A percentile compares a stretch with the other conserved stretches of the same genome.
Evolutionary conservation across 805 yeast species (phyloP).

Genomic region (Tetrapisispora arboricola): DNA sequence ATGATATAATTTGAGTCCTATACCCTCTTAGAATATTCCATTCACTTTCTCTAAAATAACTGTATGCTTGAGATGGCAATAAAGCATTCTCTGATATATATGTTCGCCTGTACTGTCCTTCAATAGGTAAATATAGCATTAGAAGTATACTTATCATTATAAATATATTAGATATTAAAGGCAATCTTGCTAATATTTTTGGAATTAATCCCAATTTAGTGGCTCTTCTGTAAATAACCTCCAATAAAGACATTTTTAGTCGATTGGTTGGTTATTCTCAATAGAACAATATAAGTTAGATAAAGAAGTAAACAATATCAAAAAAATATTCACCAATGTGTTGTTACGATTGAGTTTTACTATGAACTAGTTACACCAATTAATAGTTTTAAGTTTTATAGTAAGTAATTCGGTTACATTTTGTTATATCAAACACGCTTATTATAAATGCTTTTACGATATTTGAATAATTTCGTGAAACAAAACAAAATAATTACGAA

Average conservation of each 20-base stretch:
- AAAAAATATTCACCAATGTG: too few relatives aligned
- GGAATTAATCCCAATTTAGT: constrained; percentile 39
- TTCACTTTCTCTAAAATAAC: constrained; percentile 86
- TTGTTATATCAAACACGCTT: too few relatives aligned
- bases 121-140: constrained; percentile 55
- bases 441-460: too few relatives aligned
- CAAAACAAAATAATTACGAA: too few relatives aligned
- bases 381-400: too few relatives aligned
- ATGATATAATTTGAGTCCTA: constrained; percentile 37
- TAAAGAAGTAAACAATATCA: too few relatives aligned
- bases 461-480: too few relatives aligned
- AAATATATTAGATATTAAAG: constrained; percentile 34
- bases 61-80: constrained; percentile 91
- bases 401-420: too few relatives aligned
- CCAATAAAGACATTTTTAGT: constrained; percentile 23
- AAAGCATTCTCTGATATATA: constrained; percentile 93
- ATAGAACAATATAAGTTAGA: too few relatives aligned
- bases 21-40: constrained; percentile 89
- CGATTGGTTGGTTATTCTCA: too few relatives aligned
- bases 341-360: too few relatives aligned
- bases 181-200: constrained; percentile 34
- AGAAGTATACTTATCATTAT: constrained; percentile 42
- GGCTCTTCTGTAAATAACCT: constrained; percentile 33
- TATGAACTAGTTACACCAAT: too few relatives aligned
- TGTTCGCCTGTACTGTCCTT: constrained; percentile 73